Conservation (phyloP, 164 flowering plant species). For the Magnolia kwangsiensis region DNA sequence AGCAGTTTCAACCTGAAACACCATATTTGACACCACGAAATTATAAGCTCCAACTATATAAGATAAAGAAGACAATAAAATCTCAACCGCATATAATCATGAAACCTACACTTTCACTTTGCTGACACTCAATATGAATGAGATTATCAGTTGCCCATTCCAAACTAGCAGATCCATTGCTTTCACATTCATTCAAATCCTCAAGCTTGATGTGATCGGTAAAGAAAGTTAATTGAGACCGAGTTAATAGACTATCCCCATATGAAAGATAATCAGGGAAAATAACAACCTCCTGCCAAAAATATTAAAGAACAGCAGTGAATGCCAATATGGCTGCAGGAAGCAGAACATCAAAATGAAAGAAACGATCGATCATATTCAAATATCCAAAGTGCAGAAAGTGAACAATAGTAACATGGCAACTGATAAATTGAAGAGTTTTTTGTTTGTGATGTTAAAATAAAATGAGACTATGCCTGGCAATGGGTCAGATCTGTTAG, state of each 20-base stretch:
- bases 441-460: background rate
- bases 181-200: background rate
- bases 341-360: background rate
- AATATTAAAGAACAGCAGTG: background rate
- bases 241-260: background rate
- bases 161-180: background rate
- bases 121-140: slow-evolving; percentile 1
- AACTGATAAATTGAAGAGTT: background rate
- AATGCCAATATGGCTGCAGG: background rate
- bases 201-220: slow-evolving; percentile 3
- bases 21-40: background rate
- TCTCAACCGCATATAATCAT: background rate
- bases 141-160: slow-evolving; percentile 4
- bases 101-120: slow-evolving; percentile 1
- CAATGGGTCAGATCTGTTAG: background rate
- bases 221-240: background rate
- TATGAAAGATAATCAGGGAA: slow-evolving; percentile 2
- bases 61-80: background rate
- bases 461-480: background rate
- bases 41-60: background rate
- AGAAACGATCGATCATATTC: background rate
- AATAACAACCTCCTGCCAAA: background rate
- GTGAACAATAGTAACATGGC: background rate
- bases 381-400: background rate
- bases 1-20: background rate